phyloP scores from a whole-genome alignment of 179 eudicot genomes.

The Spergularia azorica region DNA sequence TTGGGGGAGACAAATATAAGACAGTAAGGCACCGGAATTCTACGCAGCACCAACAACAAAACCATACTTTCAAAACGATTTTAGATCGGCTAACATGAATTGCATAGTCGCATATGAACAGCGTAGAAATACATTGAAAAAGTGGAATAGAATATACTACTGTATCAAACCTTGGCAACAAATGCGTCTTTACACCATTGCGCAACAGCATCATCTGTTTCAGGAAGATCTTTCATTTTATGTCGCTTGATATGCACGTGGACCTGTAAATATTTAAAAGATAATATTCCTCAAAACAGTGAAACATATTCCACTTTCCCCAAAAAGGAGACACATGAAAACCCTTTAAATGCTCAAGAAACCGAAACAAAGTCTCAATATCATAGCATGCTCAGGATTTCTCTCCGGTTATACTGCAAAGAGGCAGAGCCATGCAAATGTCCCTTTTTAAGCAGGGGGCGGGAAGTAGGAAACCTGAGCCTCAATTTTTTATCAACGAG shows the following conservation, averaged over 20 bases:
- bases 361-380: not conserved
- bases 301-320: not conserved
- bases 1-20: not conserved
- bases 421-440: not conserved
- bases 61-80: too few relatives aligned
- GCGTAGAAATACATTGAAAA: too few relatives aligned
- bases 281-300: not conserved
- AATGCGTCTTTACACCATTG: conserved; percentile 54
- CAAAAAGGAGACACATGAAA: not conserved
- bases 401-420: not conserved
- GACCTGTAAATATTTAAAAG: conserved; percentile 31
- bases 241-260: conserved; percentile 47
- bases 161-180: conserved; percentile 41
- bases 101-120: too few relatives aligned
- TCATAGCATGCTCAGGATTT: not conserved
- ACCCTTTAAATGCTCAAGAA: not conserved
- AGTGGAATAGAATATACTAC: not conserved
- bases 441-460: not conserved
- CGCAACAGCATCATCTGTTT: conserved; percentile 50
- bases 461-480: not conserved
- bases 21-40: not conserved
- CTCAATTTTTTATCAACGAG: not conserved
- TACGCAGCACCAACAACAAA: not conserved
- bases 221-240: conserved; percentile 45
- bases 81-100: too few relatives aligned